Conservation (phyloP, 169 alveolate species). For the Cryptosporidium ubiquitum region DNA sequence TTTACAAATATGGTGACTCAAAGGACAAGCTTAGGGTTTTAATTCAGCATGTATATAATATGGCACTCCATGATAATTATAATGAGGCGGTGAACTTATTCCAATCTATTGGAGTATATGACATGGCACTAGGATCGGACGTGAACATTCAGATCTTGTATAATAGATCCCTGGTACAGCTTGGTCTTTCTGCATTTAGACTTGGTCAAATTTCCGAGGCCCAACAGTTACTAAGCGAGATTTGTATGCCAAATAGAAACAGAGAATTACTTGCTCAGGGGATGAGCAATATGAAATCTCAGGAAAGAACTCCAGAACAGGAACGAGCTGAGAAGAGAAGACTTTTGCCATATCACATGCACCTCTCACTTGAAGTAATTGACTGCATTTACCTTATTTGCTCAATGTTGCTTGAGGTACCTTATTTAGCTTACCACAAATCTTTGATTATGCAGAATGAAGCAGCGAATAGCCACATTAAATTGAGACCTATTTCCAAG, state of each 20-base stretch:
- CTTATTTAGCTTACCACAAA: slow-evolving; percentile 88
- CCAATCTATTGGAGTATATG: slow-evolving; percentile 88
- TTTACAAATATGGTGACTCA: slow-evolving; percentile 83
- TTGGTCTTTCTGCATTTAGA: slow-evolving; percentile 97
- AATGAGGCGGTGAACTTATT: slow-evolving; percentile 89
- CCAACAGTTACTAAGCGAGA: slow-evolving; percentile 90
- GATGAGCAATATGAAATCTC: slow-evolving; percentile 85
- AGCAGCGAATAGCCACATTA: slow-evolving; percentile 75
- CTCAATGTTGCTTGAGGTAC: slow-evolving; percentile 92
- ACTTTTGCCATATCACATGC: slow-evolving; percentile 96
- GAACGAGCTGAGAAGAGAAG: slow-evolving; percentile 96
- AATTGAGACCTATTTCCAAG: slow-evolving; percentile 81
- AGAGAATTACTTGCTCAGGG: slow-evolving; percentile 97
- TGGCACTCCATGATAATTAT: slow-evolving; percentile 89
- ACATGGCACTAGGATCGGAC: slow-evolving; percentile 89
- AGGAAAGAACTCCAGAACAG: slow-evolving; percentile 93
- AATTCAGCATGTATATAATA: slow-evolving; percentile 87
- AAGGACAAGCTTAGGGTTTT: slow-evolving; percentile 87
- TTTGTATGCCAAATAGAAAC: slow-evolving; percentile 90
- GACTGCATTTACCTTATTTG: slow-evolving; percentile 93
- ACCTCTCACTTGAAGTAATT: slow-evolving; percentile 93
- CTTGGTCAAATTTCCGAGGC: slow-evolving; percentile 92
- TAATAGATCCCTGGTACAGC: slow-evolving; percentile 94
- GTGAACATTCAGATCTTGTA: slow-evolving; percentile 92
- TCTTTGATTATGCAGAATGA: slow-evolving; percentile 73